A percentile compares a stretch with the other conserved stretches of the same genome.
phyloP scores from a whole-genome alignment of 257 asterid species.

The Solanum paucissectum region DNA sequence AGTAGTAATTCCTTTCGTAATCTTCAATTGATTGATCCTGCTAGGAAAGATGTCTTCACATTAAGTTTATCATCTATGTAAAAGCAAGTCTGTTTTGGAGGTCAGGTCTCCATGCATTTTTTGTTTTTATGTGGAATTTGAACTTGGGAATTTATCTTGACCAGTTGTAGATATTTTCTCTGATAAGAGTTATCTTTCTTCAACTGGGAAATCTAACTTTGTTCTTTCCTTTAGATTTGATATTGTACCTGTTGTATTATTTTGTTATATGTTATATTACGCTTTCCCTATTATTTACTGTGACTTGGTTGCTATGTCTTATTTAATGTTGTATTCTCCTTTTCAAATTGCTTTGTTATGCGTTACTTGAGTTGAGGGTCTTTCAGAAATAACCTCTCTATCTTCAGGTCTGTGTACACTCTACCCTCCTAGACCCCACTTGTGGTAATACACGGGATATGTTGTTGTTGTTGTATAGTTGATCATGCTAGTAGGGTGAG shows the following conservation, averaged over 20 bases:
- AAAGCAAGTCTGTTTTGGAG: not conserved
- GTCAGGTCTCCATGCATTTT: not conserved
- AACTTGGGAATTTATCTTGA: not conserved
- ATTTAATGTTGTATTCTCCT: not conserved
- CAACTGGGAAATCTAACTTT: not conserved
- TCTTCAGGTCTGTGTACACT: not conserved
- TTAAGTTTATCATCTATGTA: not conserved
- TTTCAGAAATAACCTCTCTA: not conserved
- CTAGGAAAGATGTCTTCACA: not conserved
- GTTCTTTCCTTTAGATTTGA: not conserved
- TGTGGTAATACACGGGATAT: not conserved
- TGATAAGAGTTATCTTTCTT: not conserved
- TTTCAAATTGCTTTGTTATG: not conserved
- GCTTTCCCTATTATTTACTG: not conserved
- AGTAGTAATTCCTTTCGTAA: not conserved
- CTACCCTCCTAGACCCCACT: not conserved
- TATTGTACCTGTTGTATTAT: not conserved
- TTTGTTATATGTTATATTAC: not conserved
- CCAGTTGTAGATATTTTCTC: not conserved
- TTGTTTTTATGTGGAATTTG: not conserved
- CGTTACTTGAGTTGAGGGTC: not conserved
- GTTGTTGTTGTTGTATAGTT: not conserved
- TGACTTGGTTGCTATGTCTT: not conserved
- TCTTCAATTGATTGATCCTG: not conserved
- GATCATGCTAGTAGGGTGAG: not conserved